phyloP scores from a whole-genome alignment of 441 rosid species.

The Populus hybrid region DNA sequence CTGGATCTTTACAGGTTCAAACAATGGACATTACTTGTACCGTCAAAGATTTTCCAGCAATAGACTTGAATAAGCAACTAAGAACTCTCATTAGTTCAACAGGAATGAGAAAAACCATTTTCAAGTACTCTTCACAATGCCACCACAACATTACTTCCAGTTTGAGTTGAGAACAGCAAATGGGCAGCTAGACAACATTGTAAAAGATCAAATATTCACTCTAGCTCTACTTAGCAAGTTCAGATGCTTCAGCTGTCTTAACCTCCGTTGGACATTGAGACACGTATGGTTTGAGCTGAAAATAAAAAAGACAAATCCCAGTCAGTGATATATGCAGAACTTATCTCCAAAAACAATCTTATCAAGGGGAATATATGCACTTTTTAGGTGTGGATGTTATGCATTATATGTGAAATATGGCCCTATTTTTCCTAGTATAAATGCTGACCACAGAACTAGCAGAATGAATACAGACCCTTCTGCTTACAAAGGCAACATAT shows the following conservation, averaged over 20 bases:
- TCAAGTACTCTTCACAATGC: not conserved
- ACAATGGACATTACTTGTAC: not conserved
- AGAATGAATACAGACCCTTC: not conserved
- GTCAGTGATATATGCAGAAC: slow-evolving; percentile 11
- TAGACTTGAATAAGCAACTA: not conserved
- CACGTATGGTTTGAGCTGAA: slow-evolving; percentile 80
- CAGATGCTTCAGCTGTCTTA: slow-evolving; percentile 45
- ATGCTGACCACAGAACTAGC: not conserved
- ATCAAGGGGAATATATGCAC: not conserved
- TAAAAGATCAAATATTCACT: not conserved
- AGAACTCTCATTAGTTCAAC: not conserved
- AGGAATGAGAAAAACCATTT: not conserved
- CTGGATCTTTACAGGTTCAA: not conserved
- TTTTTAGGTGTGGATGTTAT: not conserved
- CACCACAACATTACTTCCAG: not conserved
- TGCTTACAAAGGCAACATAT: not conserved
- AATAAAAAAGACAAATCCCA: slow-evolving; percentile 10
- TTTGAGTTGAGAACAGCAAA: not conserved
- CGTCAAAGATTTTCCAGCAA: not conserved
- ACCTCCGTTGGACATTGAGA: slow-evolving; percentile 56
- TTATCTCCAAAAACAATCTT: slow-evolving; percentile 1
- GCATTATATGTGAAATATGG: not conserved
- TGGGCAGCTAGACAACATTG: not conserved
- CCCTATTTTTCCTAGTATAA: not conserved
- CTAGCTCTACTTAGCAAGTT: slow-evolving; percentile 39